These are phyloP conservation scores for Botrytis byssoidea DNA, from an alignment of 2,329 filamentous ascomycete genomes.

Conservation along the genomic window DNA sequence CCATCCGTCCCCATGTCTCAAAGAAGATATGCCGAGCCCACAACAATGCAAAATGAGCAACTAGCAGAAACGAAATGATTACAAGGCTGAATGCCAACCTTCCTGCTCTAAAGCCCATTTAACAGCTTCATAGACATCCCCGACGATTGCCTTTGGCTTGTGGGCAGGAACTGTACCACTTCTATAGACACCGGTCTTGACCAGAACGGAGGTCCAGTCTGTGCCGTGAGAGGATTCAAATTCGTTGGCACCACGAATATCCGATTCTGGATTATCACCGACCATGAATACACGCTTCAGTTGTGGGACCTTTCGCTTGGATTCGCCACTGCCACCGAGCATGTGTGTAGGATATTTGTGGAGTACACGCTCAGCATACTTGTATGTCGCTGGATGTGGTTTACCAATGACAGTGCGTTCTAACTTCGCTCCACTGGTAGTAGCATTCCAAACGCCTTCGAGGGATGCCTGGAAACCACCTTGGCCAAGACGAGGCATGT, in stretches of 20 bases:
- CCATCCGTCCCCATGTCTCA: neutral
- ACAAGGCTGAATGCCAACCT: slow-evolving; percentile 1
- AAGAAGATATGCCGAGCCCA: neutral
- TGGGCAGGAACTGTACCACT: slow-evolving; percentile 55
- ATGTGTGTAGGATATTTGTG: slow-evolving; percentile 51
- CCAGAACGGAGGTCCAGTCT: slow-evolving; percentile 75
- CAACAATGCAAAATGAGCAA: neutral
- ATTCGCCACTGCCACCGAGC: slow-evolving; percentile 25
- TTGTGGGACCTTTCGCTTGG: slow-evolving; percentile 40
- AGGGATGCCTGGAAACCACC: slow-evolving; percentile 85
- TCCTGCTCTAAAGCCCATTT: slow-evolving; percentile 66
- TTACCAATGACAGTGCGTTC: slow-evolving; percentile 75
- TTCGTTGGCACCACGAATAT: slow-evolving; percentile 83
- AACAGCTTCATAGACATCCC: slow-evolving; percentile 75
- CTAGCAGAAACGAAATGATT: neutral
- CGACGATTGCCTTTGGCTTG: slow-evolving; percentile 63
- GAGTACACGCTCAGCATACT: slow-evolving; percentile 77
- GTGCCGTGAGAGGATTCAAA: slow-evolving; percentile 66
- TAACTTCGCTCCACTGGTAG: slow-evolving; percentile 63
- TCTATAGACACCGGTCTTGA: slow-evolving; percentile 76
- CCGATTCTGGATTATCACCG: slow-evolving; percentile 84
- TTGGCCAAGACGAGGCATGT: slow-evolving; percentile 83
- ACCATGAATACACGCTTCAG: slow-evolving; percentile 87
- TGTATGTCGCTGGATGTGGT: slow-evolving; percentile 73
- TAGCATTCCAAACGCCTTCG: slow-evolving; percentile 72